Conservation (phyloP, 441 rosid genomes). For the Theobroma grandiflorum region DNA sequence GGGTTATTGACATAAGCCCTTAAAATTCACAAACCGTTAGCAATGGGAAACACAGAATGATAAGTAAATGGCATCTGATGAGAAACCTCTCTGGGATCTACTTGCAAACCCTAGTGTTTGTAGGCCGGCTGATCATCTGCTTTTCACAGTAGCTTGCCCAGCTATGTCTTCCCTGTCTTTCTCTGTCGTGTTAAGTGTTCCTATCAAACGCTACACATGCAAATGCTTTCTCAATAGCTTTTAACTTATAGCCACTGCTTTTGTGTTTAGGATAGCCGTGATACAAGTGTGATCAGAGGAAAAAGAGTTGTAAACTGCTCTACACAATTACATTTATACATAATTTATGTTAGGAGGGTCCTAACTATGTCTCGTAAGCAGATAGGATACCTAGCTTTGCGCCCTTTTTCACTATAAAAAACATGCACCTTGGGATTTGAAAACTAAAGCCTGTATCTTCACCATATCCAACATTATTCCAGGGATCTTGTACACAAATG, state of each 20-base stretch:
- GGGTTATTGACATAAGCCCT: constrained; percentile 9
- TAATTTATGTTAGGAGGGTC: not conserved
- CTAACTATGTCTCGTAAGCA: not conserved
- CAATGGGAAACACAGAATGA: constrained; percentile 47
- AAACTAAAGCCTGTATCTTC: not conserved
- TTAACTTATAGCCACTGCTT: not conserved
- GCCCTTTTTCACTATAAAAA: not conserved
- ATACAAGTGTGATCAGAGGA: not conserved
- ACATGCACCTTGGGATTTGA: constrained; percentile 14
- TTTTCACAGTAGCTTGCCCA: constrained; percentile 43
- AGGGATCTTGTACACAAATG: not conserved
- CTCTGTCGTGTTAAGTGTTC: constrained; percentile 10
- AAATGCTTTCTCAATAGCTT: not conserved
- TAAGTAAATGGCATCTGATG: constrained; percentile 48
- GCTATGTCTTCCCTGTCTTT: constrained; percentile 15
- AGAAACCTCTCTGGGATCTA: constrained; percentile 6
- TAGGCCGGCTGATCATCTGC: constrained; percentile 52
- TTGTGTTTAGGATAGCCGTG: not conserved
- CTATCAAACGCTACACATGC: not conserved
- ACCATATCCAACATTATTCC: not conserved
- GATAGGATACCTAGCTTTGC: not conserved
- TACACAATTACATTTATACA: not conserved
- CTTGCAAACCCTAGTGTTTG: constrained; percentile 39
- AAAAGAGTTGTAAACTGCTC: not conserved
- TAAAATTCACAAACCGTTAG: constrained; percentile 55